Evolutionary conservation across 805 yeast genomes (phyloP).

Genomic region (Yarrowia divulgata): DNA sequence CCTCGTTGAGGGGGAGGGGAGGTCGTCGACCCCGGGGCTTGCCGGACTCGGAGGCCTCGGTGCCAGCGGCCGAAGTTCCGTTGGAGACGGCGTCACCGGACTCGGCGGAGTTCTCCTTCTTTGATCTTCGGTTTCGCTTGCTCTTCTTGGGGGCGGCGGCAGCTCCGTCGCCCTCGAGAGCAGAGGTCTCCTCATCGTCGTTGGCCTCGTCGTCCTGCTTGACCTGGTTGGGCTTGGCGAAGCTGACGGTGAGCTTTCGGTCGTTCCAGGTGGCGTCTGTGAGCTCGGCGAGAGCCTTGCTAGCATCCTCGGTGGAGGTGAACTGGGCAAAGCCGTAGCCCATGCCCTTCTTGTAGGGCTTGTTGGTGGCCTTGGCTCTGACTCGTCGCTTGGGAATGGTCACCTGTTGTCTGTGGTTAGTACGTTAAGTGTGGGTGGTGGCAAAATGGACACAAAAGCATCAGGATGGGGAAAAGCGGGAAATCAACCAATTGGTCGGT

Average conservation of each 20-base stretch:
- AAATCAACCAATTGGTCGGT: neutral
- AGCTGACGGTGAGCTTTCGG: conserved; percentile 47
- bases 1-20: conserved; percentile 42
- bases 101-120: conserved; percentile 38
- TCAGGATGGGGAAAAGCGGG: neutral
- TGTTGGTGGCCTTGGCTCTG: conserved; percentile 33
- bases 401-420: conserved; percentile 37
- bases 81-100: conserved; percentile 22
- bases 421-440: neutral
- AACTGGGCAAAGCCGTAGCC: conserved; percentile 65
- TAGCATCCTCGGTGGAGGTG: conserved; percentile 53
- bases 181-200: conserved; percentile 9
- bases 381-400: conserved; percentile 39
- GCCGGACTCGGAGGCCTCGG: conserved; percentile 14
- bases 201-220: conserved; percentile 42
- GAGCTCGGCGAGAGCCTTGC: conserved; percentile 54
- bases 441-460: neutral
- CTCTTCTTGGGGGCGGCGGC: conserved; percentile 36
- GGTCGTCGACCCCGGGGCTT: conserved; percentile 40
- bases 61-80: conserved; percentile 38
- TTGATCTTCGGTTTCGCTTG: conserved; percentile 24
- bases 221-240: conserved; percentile 51
- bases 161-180: neutral
- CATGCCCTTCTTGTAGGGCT: conserved; percentile 45
- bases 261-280: conserved; percentile 49